phyloP scores from a whole-genome alignment of 2,329 filamentous ascomycete species.

The Cercospora brassicicola region DNA sequence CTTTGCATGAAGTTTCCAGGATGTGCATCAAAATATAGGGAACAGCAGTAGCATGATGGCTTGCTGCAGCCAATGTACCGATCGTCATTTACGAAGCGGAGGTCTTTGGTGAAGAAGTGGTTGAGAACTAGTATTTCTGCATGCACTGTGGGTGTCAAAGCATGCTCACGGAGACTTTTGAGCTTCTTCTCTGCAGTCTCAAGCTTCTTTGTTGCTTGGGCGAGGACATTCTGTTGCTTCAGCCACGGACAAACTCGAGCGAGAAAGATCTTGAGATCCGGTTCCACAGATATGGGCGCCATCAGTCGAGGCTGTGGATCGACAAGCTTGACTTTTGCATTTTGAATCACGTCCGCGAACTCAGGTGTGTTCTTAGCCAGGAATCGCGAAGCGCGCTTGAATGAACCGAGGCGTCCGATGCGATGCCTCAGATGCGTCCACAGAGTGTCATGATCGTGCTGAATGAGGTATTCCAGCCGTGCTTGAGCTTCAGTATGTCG shows the following conservation, averaged over 20 bases:
- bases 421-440: not conserved
- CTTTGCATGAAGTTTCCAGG: not conserved
- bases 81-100: constrained; percentile 5
- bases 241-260: not conserved
- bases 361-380: not conserved
- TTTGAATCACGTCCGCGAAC: not conserved
- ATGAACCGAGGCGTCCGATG: not conserved
- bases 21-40: constrained; percentile 5
- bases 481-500: not conserved
- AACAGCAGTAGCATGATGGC: constrained; percentile 14
- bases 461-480: not conserved
- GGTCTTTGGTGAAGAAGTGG: constrained; percentile 7
- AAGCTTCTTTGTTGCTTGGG: not conserved
- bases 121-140: constrained; percentile 7
- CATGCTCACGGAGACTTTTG: not conserved
- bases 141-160: constrained; percentile 1
- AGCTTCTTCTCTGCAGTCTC: not conserved
- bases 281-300: not conserved
- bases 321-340: not conserved
- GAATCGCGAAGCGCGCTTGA: not conserved
- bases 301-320: not conserved
- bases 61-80: constrained; percentile 15
- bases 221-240: not conserved
- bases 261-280: not conserved
- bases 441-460: not conserved